Percentiles rank a stretch among this genome's conserved stretches.
phyloP scores from a whole-genome alignment of 148 eudicot genomes.

The Pharnaceum exiguum region DNA sequence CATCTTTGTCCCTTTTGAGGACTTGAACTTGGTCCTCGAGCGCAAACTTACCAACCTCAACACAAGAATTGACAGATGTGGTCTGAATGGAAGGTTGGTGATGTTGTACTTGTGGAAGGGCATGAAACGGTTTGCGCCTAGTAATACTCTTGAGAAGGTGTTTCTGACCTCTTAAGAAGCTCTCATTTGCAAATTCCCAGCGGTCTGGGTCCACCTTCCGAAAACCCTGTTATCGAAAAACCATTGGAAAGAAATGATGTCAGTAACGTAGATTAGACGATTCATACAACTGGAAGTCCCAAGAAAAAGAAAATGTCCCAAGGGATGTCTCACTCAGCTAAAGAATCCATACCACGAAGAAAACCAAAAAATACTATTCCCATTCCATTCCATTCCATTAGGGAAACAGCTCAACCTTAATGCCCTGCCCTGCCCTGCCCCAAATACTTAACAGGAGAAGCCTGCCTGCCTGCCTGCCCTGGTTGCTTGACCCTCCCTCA shows the following conservation, averaged over 20 bases:
- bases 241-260: conserved; percentile 3
- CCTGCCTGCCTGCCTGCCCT: too few species aligned
- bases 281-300: too few species aligned
- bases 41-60: conserved; percentile 66
- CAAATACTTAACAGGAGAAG: too few species aligned
- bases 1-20: conserved; percentile 72
- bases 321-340: too few species aligned
- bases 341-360: too few species aligned
- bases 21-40: conserved; percentile 67
- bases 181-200: conserved; percentile 74
- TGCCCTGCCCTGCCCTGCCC: too few species aligned
- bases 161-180: conserved; percentile 70
- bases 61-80: conserved; percentile 36
- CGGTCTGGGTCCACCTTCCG: conserved; percentile 72
- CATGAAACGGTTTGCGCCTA: conserved; percentile 64
- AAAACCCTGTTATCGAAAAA: conserved; percentile 50
- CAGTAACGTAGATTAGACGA: neutral
- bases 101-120: conserved; percentile 21
- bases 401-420: too few species aligned
- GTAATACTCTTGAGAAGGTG: conserved; percentile 57
- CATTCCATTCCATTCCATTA: too few species aligned
- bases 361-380: too few species aligned
- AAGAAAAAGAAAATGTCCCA: too few species aligned
- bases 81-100: conserved; percentile 37
- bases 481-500: too few species aligned